A percentile compares a stretch with the other conserved stretches of the same genome.
Evolutionary conservation across 176 grass and related monocot genomes (phyloP).

Genomic region (Phragmites australis): DNA sequence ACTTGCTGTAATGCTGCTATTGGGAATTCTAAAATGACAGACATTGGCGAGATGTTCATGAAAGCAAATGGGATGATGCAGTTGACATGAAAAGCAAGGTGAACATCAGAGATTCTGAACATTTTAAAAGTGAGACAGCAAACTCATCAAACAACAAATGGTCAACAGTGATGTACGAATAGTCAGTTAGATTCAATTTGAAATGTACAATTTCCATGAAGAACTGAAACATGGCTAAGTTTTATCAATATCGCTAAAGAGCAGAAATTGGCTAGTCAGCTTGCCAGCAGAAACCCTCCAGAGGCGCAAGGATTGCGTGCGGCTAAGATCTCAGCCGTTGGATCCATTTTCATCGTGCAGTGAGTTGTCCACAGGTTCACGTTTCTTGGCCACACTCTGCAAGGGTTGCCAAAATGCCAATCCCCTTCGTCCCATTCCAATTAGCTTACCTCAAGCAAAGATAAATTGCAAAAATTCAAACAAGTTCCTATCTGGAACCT

Average conservation of each 20-base stretch:
- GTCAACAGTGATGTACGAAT: not conserved
- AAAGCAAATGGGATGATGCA: not conserved
- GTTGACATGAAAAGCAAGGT: not conserved
- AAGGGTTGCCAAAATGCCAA: too few species aligned
- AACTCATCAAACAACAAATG: not conserved
- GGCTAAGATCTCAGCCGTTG: not conserved
- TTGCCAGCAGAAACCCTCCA: not conserved
- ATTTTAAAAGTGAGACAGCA: not conserved
- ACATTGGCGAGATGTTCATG: not conserved
- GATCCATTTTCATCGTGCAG: not conserved
- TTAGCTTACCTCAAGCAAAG: not conserved
- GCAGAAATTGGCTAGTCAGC: not conserved
- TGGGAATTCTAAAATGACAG: not conserved
- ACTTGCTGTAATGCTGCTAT: not conserved
- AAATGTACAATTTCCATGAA: conserved; percentile 2
- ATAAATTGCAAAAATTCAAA: not conserved
- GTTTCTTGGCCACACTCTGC: not conserved
- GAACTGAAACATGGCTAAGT: not conserved
- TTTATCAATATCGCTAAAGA: not conserved
- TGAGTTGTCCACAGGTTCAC: not conserved
- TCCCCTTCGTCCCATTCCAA: not conserved
- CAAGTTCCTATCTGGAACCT: not conserved
- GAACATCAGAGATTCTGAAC: not conserved
- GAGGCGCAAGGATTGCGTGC: too few species aligned
- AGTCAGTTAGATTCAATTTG: not conserved